These are phyloP conservation scores for Fonsecaea erecta DNA, from an alignment of 2,329 filamentous ascomycete genomes.

Conservation along the genomic window DNA sequence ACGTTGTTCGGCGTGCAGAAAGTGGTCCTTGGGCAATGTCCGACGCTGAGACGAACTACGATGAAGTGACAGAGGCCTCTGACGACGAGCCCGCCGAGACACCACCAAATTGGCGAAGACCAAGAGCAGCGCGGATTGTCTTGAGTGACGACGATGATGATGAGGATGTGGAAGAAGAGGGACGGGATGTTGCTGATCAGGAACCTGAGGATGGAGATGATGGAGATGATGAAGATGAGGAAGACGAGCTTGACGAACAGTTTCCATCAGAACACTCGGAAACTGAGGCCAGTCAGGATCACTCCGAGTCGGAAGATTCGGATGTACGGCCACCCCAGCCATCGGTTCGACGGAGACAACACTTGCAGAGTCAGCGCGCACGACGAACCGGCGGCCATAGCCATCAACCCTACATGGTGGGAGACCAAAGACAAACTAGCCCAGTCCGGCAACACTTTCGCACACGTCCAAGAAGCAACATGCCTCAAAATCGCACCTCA, in stretches of 20 bases:
- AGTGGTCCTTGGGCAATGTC: neutral
- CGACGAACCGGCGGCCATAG: conserved; percentile 21
- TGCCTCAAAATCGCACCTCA: neutral
- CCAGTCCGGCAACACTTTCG: neutral
- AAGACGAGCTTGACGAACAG: conserved; percentile 1
- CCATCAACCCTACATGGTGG: neutral
- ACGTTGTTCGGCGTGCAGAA: neutral
- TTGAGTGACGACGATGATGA: conserved; percentile 35
- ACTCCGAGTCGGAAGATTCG: conserved; percentile 31
- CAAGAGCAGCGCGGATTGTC: conserved; percentile 15
- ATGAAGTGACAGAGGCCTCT: conserved; percentile 24
- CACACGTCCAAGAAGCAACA: neutral
- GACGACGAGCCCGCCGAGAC: conserved; percentile 4
- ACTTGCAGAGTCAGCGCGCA: conserved; percentile 27
- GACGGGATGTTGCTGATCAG: conserved; percentile 13
- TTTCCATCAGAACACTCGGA: neutral
- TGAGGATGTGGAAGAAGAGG: conserved; percentile 19
- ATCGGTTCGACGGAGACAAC: conserved; percentile 23
- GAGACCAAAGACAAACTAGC: neutral
- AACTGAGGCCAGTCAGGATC: neutral
- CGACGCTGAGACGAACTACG: conserved; percentile 25
- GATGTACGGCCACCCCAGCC: conserved; percentile 34
- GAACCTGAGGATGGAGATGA: conserved; percentile 19
- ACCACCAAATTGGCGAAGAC: neutral
- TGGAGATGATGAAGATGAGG: conserved; percentile 17